Conservation (phyloP, 225 moss, liverwort and hornwort species). For the Pseudisothecium myosuroides region DNA sequence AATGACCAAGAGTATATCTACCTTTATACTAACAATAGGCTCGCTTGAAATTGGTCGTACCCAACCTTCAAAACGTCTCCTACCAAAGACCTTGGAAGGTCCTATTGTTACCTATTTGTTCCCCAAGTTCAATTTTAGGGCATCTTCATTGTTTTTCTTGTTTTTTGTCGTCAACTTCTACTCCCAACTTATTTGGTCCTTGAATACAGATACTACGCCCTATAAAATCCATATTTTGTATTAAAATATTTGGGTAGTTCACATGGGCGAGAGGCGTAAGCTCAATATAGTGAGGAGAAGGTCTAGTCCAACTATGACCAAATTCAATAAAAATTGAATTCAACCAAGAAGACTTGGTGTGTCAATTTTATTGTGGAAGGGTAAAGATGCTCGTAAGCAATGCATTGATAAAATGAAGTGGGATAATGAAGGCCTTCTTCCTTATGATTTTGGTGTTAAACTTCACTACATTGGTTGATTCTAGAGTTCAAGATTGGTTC, state of each 20-base stretch:
- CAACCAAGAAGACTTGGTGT: background rate
- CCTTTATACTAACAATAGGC: accelerated
- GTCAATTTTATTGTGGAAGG: background rate
- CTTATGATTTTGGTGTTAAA: background rate
- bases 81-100: background rate
- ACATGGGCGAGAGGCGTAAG: accelerated
- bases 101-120: too few relatives aligned
- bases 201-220: background rate
- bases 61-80: background rate
- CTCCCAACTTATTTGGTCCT: background rate
- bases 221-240: background rate
- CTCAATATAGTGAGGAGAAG: too few relatives aligned
- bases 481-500: background rate
- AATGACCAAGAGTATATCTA: too few relatives aligned
- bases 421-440: background rate
- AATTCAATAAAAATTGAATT: background rate
- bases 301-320: accelerated
- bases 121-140: accelerated
- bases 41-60: accelerated
- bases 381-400: background rate
- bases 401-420: background rate
- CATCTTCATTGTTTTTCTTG: background rate
- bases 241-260: background rate
- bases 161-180: background rate
- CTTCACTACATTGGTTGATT: background rate